Evolutionary conservation across 2,329 filamentous ascomycete genomes (phyloP).

Genomic region (Didymella keratinophila): DNA sequence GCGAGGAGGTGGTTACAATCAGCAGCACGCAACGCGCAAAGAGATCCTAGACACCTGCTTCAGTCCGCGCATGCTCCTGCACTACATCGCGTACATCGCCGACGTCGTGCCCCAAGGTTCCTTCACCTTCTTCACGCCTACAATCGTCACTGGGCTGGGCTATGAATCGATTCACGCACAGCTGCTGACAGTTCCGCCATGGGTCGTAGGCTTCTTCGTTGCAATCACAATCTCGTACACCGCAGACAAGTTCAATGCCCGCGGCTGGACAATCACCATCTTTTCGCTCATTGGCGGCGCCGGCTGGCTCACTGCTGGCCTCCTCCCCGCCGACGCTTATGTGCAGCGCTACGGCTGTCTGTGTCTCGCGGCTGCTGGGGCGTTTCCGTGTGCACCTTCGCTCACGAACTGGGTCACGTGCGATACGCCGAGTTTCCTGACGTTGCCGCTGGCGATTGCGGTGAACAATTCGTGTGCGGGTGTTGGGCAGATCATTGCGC

Average conservation of each 20-base stretch:
- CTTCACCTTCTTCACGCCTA: constrained; percentile 55
- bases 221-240: constrained; percentile 38
- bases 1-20: constrained; percentile 49
- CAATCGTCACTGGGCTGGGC: constrained; percentile 55
- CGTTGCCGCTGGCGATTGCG: constrained; percentile 51
- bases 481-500: constrained; percentile 51
- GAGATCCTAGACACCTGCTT: constrained; percentile 51
- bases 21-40: constrained; percentile 45
- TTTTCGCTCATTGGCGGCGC: constrained; percentile 40
- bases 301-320: constrained; percentile 45
- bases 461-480: constrained; percentile 51
- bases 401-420: constrained; percentile 53
- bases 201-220: constrained; percentile 46
- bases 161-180: constrained; percentile 53
- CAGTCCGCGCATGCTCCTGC: constrained; percentile 50
- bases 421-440: constrained; percentile 49
- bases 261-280: constrained; percentile 31
- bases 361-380: constrained; percentile 49
- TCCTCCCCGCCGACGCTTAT: constrained; percentile 36
- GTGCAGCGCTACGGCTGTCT: constrained; percentile 48
- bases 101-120: constrained; percentile 43
- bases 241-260: constrained; percentile 29
- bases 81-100: constrained; percentile 42
- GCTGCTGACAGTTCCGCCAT: constrained; percentile 51
- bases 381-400: constrained; percentile 49